Evolutionary conservation across 2,329 filamentous ascomycete species (phyloP), one percentile per base, ranked within the genome.

Genomic region (Amauroascus verrucosus): DNA sequence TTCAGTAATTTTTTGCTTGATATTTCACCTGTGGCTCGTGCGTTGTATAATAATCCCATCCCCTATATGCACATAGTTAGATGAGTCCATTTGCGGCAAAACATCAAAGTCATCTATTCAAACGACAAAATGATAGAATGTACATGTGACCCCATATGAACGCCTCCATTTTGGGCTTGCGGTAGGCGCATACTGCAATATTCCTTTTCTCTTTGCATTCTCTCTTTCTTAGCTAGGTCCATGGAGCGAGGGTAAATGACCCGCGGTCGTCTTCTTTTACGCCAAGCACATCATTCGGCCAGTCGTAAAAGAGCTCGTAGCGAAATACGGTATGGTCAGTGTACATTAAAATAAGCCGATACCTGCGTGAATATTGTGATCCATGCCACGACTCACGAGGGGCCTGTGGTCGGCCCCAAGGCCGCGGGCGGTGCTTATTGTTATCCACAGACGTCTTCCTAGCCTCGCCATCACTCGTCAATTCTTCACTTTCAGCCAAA

Each of bases 291-390:
- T 41, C 57, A 26, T 26, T 53, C 20, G 62, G 65, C 70, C 69
- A 70, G 20, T 69, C 65, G 47, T 72, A 70, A 65, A 67, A 74
- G 33, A 84, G 70, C 67, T 83, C 81, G 65, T 82, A 84, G 55
- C 73, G 78, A 66, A 82, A 63, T 6, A 83, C 68, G 0, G 75
- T 75, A 57, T 80, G 74, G 62, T 84, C 77, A 14, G 64, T 66
- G 62, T 77, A 84, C 55, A 75, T 74, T 61, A 84, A 65, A 57
- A 84, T 63, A 18, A 84, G 58, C 26, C 81, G 64, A 57, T 75
- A 76, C 43, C 69, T 67, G 18, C 74, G 71, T 14, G 68, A 73
- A 18, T 65, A 64, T 41, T 70, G 68, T 48, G 62, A 64, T 13
- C 69, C 67, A 38, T 68, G 67, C 69, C 72, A 73, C 40, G 59